Percentiles rank a stretch among this genome's conserved stretches.
phyloP scores from a whole-genome alignment of 805 yeast genomes.

The Candida quercuum region DNA sequence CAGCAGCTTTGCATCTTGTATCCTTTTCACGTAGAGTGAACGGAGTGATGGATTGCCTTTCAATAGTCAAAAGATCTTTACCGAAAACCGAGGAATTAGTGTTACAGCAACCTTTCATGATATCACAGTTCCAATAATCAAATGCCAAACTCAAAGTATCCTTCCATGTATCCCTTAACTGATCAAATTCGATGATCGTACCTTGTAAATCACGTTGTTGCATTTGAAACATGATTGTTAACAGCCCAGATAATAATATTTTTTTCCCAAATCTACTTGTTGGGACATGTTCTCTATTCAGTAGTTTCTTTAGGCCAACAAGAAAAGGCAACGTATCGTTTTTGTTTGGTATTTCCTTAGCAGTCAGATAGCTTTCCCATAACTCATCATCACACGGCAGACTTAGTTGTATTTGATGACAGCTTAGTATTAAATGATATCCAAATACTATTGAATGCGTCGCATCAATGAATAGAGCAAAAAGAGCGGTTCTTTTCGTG shows the following conservation, averaged over 20 bases:
- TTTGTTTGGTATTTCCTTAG: conserved; percentile 21
- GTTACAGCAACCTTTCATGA: conserved; percentile 29
- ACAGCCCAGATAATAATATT: conserved; percentile 59
- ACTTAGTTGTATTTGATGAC: conserved; percentile 56
- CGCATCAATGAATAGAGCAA: conserved; percentile 79
- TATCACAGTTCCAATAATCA: conserved; percentile 60
- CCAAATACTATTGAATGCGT: conserved; percentile 76
- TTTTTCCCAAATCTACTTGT: conserved; percentile 60
- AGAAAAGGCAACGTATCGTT: conserved; percentile 40
- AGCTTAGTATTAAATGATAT: conserved; percentile 53
- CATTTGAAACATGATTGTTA: conserved; percentile 64
- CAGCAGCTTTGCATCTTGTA: conserved; percentile 56
- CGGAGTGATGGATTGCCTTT: conserved; percentile 11
- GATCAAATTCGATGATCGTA: conserved; percentile 38
- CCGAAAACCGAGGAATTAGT: conserved; percentile 18
- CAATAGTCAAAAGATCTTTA: conserved; percentile 12
- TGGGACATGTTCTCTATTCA: conserved; percentile 43
- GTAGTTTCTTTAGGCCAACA: conserved; percentile 48
- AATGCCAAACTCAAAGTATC: conserved; percentile 64
- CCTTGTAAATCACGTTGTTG: conserved; percentile 67
- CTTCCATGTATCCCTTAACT: conserved; percentile 53
- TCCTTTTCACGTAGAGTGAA: conserved; percentile 25
- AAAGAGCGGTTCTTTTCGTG: conserved; percentile 69
- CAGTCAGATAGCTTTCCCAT: conserved; percentile 42
- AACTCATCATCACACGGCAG: conserved; percentile 59